Conservation (phyloP, 225 moss, liverwort and hornwort genomes). For the Rhytidiadelphus loreus region DNA sequence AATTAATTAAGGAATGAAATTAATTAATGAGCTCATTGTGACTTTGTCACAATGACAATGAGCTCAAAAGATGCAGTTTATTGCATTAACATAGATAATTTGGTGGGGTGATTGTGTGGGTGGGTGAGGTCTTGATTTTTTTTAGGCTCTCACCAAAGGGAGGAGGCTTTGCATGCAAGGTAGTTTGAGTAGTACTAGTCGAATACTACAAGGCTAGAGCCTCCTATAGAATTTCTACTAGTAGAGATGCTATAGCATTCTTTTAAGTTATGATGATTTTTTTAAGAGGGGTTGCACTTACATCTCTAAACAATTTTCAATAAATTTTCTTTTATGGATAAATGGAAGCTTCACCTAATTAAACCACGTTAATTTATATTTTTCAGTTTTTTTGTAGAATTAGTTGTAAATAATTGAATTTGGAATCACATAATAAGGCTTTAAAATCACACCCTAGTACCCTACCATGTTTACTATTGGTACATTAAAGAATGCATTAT, state of each 20-base stretch:
- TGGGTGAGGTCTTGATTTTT: background rate
- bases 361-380: fast-evolving
- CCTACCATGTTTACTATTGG: background rate
- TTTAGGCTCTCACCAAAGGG: fast-evolving
- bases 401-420: background rate
- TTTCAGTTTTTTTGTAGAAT: background rate
- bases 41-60: too few relatives aligned
- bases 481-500: background rate
- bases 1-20: too few relatives aligned
- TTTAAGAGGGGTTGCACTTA: fast-evolving
- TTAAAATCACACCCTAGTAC: background rate
- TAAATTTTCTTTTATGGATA: background rate
- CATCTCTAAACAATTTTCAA: background rate
- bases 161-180: background rate
- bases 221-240: background rate
- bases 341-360: background rate
- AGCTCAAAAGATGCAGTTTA: too few relatives aligned
- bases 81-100: too few relatives aligned
- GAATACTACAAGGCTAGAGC: fast-evolving
- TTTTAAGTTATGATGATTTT: fast-evolving
- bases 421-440: background rate
- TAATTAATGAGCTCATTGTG: too few relatives aligned
- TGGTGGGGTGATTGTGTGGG: too few relatives aligned
- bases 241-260: fast-evolving
- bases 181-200: background rate